A percentile compares a stretch with the other conserved stretches of the same genome.
These are phyloP conservation scores for Salix exigua DNA, from an alignment of 345 rosid genomes.

Conservation along the genomic window DNA sequence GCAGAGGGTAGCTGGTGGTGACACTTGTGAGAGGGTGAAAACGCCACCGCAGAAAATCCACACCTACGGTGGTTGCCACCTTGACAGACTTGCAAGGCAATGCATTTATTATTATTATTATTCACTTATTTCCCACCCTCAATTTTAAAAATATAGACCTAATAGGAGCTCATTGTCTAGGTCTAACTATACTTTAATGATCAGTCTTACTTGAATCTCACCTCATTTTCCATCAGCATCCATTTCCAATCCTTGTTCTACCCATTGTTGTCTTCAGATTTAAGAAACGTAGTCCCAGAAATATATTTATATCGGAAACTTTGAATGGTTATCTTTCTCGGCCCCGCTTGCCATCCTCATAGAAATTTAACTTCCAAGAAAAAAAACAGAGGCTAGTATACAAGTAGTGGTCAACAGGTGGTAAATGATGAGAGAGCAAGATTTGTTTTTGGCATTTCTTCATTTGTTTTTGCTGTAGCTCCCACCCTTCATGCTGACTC, in stretches of 20 bases:
- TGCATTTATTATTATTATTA: neutral
- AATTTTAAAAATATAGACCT: too few relatives aligned
- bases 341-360: neutral
- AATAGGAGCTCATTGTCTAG: too few relatives aligned
- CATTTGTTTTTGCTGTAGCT: neutral
- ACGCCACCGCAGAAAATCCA: neutral
- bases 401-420: neutral
- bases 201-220: neutral
- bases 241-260: neutral
- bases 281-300: neutral
- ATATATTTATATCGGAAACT: neutral
- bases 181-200: too few relatives aligned
- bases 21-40: neutral
- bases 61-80: neutral
- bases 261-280: neutral
- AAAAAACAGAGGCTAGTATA: neutral
- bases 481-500: slow-evolving; percentile 25
- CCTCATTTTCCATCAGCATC: neutral
- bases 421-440: neutral
- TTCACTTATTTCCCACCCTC: too few relatives aligned
- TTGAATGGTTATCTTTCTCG: neutral
- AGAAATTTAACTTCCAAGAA: neutral
- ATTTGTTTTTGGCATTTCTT: neutral
- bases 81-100: slow-evolving; percentile 13
- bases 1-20: neutral